A percentile compares a stretch with the other conserved stretches of the same genome.
phyloP scores from a whole-genome alignment of 352 stramenopile species.

The Chrysophaeum taylorii region DNA sequence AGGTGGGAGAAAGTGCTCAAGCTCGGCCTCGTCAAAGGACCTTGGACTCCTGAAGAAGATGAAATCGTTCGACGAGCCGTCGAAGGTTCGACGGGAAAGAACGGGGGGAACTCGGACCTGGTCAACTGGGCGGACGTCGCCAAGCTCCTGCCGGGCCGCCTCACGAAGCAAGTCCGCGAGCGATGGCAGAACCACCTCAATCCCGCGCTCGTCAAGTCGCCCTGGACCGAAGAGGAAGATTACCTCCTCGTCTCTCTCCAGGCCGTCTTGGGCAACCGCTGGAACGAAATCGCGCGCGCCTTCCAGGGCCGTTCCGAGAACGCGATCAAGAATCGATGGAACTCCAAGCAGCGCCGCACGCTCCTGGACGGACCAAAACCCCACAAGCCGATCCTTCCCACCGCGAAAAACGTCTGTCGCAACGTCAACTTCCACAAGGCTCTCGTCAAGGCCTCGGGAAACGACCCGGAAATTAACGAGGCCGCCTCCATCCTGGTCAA shows the following conservation, averaged over 20 bases:
- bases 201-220: conserved; percentile 79
- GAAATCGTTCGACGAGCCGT: conserved; percentile 43
- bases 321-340: conserved; percentile 93
- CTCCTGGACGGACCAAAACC: not conserved
- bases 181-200: conserved; percentile 90
- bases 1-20: conserved; percentile 91
- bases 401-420: not conserved
- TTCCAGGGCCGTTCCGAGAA: conserved; percentile 95
- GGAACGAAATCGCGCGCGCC: conserved; percentile 93
- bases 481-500: not conserved
- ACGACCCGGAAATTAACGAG: not conserved
- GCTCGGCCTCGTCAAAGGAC: conserved; percentile 73
- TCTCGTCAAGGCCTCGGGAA: not conserved
- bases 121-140: conserved; percentile 97
- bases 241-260: conserved; percentile 46
- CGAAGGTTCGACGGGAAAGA: not conserved
- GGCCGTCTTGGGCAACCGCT: conserved; percentile 83
- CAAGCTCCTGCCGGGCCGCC: conserved; percentile 39
- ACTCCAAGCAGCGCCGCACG: conserved; percentile 32
- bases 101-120: conserved; percentile 31
- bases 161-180: conserved; percentile 59
- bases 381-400: not conserved
- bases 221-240: conserved; percentile 73
- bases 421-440: not conserved
- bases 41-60: conserved; percentile 69